These are phyloP conservation scores for Neoscytalidium dimidiatum DNA, from an alignment of 2,329 filamentous ascomycete species.

Conservation along the genomic window DNA sequence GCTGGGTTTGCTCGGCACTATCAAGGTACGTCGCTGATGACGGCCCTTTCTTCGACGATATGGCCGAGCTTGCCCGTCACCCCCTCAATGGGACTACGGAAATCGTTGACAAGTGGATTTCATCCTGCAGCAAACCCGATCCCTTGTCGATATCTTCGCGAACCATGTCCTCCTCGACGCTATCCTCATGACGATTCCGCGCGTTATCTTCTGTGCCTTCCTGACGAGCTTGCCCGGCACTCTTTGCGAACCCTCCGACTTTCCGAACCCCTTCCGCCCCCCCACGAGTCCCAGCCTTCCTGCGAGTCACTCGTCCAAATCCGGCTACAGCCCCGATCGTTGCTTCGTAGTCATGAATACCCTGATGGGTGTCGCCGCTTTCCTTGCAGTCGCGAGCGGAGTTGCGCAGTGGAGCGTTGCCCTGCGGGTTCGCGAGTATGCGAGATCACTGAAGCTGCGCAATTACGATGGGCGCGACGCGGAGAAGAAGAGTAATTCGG, in stretches of 20 bases:
- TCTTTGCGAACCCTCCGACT: constrained; percentile 20
- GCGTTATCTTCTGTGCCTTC: constrained; percentile 24
- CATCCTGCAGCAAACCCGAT: constrained; percentile 20
- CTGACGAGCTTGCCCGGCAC: constrained; percentile 21
- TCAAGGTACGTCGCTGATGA: constrained; percentile 38
- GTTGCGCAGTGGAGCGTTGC: constrained; percentile 39
- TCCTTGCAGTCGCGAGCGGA: constrained; percentile 29
- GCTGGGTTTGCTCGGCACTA: constrained; percentile 45
- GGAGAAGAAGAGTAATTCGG: background rate
- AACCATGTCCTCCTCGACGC: constrained; percentile 31
- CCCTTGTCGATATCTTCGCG: constrained; percentile 25
- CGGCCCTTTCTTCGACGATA: constrained; percentile 8
- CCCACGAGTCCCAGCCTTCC: constrained; percentile 9
- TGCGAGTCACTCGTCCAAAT: constrained; percentile 24
- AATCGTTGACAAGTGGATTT: background rate
- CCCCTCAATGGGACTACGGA: background rate
- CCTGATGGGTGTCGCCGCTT: constrained; percentile 28
- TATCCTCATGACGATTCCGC: constrained; percentile 26
- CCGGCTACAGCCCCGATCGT: constrained; percentile 27
- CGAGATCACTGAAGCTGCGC: constrained; percentile 23
- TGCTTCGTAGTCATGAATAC: constrained; percentile 31
- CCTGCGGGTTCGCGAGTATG: constrained; percentile 31
- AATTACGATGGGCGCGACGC: constrained; percentile 3
- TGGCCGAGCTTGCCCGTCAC: background rate
- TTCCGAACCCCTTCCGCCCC: constrained; percentile 16